A percentile compares a stretch with the other conserved stretches of the same genome.
Conservation (phyloP, 805 yeast genomes). For the Starmerella stigmatis region DNA sequence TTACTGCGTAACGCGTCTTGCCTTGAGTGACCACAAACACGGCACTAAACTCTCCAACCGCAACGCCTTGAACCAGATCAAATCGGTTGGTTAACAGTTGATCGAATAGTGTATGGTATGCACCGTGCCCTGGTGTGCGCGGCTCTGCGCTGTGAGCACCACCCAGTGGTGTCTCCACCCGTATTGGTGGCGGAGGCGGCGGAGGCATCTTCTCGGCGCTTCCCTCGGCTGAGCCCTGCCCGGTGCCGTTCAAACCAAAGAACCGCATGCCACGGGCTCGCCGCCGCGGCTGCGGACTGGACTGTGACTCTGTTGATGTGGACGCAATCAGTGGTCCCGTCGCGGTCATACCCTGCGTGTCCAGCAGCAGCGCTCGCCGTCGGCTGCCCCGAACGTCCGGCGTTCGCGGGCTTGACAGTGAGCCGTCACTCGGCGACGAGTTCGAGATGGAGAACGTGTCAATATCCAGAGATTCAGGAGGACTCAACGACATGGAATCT, state of each 20-base stretch:
- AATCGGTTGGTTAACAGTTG: slow-evolving; percentile 38
- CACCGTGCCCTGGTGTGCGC: slow-evolving; percentile 6
- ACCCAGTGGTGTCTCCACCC: slow-evolving; percentile 14
- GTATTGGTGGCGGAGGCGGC: slow-evolving; percentile 11
- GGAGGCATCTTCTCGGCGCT: neutral
- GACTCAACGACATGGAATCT: slow-evolving; percentile 17
- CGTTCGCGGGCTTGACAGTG: slow-evolving; percentile 12
- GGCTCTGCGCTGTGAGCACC: slow-evolving; percentile 6
- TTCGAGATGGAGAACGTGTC: slow-evolving; percentile 1
- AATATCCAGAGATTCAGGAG: slow-evolving; percentile 8
- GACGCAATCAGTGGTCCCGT: slow-evolving; percentile 4
- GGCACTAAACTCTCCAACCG: slow-evolving; percentile 79
- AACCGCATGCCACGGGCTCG: slow-evolving; percentile 9
- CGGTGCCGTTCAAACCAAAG: slow-evolving; percentile 4
- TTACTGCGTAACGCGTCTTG: slow-evolving; percentile 59
- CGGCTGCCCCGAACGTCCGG: slow-evolving; percentile 8
- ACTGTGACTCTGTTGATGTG: slow-evolving; percentile 10
- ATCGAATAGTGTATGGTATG: slow-evolving; percentile 9
- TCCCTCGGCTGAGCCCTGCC: neutral
- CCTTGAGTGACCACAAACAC: slow-evolving; percentile 57
- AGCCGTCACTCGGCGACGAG: slow-evolving; percentile 7
- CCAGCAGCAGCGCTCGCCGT: neutral
- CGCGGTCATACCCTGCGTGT: neutral
- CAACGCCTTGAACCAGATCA: slow-evolving; percentile 61
- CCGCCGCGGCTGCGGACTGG: slow-evolving; percentile 15